Evolutionary conservation across 169 alveolate species (phyloP), one percentile per base, ranked within the genome.

Genomic region (Plasmodium reichenowi): DNA sequence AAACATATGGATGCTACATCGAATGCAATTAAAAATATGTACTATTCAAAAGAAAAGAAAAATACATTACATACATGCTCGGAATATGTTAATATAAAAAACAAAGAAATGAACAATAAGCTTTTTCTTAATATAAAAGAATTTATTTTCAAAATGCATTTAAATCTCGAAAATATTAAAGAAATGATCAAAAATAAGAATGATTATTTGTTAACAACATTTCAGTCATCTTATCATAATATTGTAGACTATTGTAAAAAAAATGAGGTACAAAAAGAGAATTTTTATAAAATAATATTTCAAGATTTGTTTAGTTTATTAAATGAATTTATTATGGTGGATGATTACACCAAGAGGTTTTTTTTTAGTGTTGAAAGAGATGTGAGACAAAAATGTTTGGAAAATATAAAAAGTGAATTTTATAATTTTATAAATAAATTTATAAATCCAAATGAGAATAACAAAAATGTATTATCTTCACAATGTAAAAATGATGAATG

Each of bases 321-420:
- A 10, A 80, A 80, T 80, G 90, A 80, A 54, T 80, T 80, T 62
- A 80, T 80, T 58, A 54, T 80, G 52, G 83, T 80, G n/a, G 90
- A 80, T 80, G 90, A 80, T 29, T 80, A 80, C 45, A 80, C 90
- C 1, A 80, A 56, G 47, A 67, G 54, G 26, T 80, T 67, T 80
- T 67, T 80, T 24, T 80, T 80, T 62, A 80, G 90, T 62, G 43
- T 80, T 13, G 90, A 80, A 71, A 54, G 76, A n/a, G 62, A 80
- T 4, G 73, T 80, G 32, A 80, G 90, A 26, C 74, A 68, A 48
- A 50, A 66, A 29, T 80, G 90, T 47, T 67, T 80, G 59, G 63
- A 80, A 54, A 80, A 80, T 80, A 80, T 80, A 32, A 66, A 80
- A 71, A 80, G 67, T 48, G 90, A 80, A 50, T 80, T 80, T 67